Conservation (phyloP, 305 asterid genomes). For the Fraxinus sp. region DNA sequence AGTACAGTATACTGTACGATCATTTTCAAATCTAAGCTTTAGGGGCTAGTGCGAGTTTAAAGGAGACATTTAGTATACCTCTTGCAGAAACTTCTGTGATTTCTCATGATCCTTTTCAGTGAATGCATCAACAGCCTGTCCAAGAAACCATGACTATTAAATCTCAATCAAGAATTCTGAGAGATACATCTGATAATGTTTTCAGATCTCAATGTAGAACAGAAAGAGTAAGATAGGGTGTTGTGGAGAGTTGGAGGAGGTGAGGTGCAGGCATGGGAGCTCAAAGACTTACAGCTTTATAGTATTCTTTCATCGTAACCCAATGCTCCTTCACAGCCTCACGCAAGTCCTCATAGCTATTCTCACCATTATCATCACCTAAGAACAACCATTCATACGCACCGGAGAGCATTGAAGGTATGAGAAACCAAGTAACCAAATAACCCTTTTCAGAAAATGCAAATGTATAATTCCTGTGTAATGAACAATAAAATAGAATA, state of each 20-base stretch:
- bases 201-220: not conserved
- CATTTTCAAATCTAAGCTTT: not conserved
- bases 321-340: conserved; percentile 56
- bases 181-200: not conserved
- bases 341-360: conserved; percentile 54
- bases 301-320: conserved; percentile 65
- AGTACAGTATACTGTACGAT: not conserved
- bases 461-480: conserved; percentile 16
- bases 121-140: conserved; percentile 69
- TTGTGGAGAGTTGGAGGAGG: not conserved
- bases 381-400: conserved; percentile 23
- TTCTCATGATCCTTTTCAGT: conserved; percentile 37
- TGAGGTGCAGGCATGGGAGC: not conserved
- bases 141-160: conserved; percentile 15
- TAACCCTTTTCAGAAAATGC: conserved; percentile 22
- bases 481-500: conserved; percentile 7
- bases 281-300: conserved; percentile 54
- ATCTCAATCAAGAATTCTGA: conserved; percentile 13
- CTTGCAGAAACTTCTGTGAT: conserved; percentile 45
- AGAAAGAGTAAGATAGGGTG: conserved; percentile 4
- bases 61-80: conserved; percentile 47
- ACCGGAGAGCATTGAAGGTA: conserved; percentile 23
- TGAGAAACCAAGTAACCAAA: conserved; percentile 23
- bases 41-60: conserved; percentile 3
- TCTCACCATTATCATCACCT: conserved; percentile 51